Percentiles rank a stretch among this genome's conserved stretches.
phyloP scores from a whole-genome alignment of 305 asterid species.

The Plantago lanceolata region DNA sequence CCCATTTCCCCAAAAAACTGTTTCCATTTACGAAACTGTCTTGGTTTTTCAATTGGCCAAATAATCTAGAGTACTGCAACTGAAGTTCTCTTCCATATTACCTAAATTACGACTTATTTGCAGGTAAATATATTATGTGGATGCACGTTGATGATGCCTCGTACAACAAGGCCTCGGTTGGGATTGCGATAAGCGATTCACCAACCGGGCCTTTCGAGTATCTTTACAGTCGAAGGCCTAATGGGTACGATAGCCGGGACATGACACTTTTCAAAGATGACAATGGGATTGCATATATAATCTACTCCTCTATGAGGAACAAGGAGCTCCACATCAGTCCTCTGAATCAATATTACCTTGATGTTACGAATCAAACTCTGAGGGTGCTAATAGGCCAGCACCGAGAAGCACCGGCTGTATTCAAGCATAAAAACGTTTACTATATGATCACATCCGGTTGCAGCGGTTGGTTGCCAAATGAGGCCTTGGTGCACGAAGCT shows the following conservation, averaged over 20 bases:
- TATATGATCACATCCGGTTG: conserved; percentile 74
- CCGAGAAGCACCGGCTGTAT: conserved; percentile 66
- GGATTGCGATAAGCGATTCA: conserved; percentile 47
- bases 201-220: conserved; percentile 55
- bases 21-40: no score
- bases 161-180: conserved; percentile 51
- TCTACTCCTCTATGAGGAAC: conserved; percentile 52
- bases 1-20: no score
- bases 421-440: conserved; percentile 45
- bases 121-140: conserved; percentile 52
- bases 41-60: no score
- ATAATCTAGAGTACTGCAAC: no score
- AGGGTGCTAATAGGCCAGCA: conserved; percentile 52
- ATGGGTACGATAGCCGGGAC: conserved; percentile 61
- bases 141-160: conserved; percentile 56
- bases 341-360: conserved; percentile 35
- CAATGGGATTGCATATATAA: conserved; percentile 43
- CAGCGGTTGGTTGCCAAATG: conserved; percentile 77
- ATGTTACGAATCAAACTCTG: conserved; percentile 28
- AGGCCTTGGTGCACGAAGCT: conserved; percentile 61
- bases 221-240: conserved; percentile 42
- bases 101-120: neutral
- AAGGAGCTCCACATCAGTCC: conserved; percentile 59
- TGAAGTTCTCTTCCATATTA: no score
- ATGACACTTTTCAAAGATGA: conserved; percentile 61